A percentile compares a stretch with the other conserved stretches of the same genome.
phyloP scores from a whole-genome alignment of 2,329 filamentous ascomycete genomes.

The Pseudocercospora musae region DNA sequence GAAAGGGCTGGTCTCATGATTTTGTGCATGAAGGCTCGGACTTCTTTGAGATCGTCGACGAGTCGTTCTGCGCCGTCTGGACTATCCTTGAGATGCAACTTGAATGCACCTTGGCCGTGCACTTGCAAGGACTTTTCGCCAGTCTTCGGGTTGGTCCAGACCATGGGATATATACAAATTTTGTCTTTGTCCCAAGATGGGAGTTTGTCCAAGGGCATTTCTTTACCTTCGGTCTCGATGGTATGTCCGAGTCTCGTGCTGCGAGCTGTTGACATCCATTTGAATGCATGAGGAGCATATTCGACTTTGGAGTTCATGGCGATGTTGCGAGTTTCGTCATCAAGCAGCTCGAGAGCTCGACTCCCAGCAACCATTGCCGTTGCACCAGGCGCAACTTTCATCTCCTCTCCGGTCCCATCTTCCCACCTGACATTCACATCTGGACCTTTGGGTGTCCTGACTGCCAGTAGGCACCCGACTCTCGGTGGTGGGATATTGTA shows the following conservation, averaged over 20 bases:
- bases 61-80: conserved; percentile 7
- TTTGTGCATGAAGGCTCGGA: conserved; percentile 16
- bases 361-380: conserved; percentile 16
- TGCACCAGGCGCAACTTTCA: conserved; percentile 12
- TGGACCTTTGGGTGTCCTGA: conserved; percentile 14
- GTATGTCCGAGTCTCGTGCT: conserved; percentile 13
- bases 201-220: conserved; percentile 12
- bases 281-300: conserved; percentile 15
- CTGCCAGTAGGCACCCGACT: conserved; percentile 14
- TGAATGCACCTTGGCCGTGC: conserved; percentile 15
- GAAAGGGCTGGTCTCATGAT: conserved; percentile 13
- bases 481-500: conserved; percentile 17
- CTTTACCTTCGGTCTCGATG: conserved; percentile 14
- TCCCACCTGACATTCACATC: conserved; percentile 15
- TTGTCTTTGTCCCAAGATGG: conserved; percentile 11
- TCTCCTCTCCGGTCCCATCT: conserved; percentile 10
- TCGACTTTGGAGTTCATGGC: conserved; percentile 13
- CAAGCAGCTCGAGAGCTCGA: conserved; percentile 10
- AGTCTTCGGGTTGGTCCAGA: conserved; percentile 14
- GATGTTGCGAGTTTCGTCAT: conserved; percentile 8
- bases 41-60: conserved; percentile 11
- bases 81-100: conserved; percentile 11
- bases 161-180: conserved; percentile 16
- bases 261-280: conserved; percentile 18
- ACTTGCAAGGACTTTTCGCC: conserved; percentile 14